Base-by-base conservation (phyloP, 2,329 filamentous ascomycete species). In the Monosporascus sp. region DNA sequence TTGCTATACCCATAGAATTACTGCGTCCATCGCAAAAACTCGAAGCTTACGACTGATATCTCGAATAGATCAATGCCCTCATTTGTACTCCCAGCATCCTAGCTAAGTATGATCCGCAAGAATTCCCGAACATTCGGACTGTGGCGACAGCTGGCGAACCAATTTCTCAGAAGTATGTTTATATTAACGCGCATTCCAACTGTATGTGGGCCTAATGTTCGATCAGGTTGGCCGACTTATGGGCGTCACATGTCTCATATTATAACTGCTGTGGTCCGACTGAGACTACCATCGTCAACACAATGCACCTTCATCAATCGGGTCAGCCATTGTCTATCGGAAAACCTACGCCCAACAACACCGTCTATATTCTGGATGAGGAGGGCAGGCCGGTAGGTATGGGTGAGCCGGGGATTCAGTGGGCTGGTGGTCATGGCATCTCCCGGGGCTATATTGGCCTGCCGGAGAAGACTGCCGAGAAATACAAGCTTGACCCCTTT, bases 251-350 rank as follows among this genome's bases (percentile, higher is more conserved):
- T 50, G 72, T 69, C 25, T 73, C 68, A 7, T 79, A 79, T 60
- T 79, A 70, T 71, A 84, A 83, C 65, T 77, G 78, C 57, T 84
- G 80, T 59, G 81, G 81, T 2, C 80, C 81, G 1, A 83, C 81
- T 0, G 81, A 84, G 62, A 78, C 80, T 15, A 83, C 78, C 1
- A 81, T 84, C 49, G 72, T 84, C 50, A 83, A 84, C 63, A 81
- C 80, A 5, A 78, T 79, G 65, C 74, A 79, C 50, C 68, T 69
- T 39, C 80, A 83, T 59, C 60, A 68, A 18, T 67, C 70, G 0
- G 78, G 78, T 2, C 63, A 68, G 37, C 65, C 68, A 2, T 62
- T 84, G 3, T 77, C 79, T 0, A 83, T 84, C 54, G 81, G 81
- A 5, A 70, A 63, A 34, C 80, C 80, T 0, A 76, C 78, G 1